Evolutionary conservation across 495 filamentous ascomycete genomes (phyloP).

Genomic region (Tuber borchii): DNA sequence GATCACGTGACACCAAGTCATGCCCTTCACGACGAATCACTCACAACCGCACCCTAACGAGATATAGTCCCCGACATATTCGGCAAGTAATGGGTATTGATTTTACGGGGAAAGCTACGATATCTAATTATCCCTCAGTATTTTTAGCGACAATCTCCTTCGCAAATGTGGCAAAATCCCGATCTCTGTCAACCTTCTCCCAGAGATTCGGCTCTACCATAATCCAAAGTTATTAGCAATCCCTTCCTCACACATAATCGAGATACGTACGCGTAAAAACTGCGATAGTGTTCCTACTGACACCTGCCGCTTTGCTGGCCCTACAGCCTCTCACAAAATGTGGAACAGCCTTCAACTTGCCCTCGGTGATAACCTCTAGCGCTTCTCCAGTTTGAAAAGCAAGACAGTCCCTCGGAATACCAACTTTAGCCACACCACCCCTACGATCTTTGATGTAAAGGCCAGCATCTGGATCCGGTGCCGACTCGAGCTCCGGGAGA

Average conservation of each 20-base stretch:
- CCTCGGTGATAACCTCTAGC: slow-evolving; percentile 77
- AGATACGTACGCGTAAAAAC: slow-evolving; percentile 67
- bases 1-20: background rate
- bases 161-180: slow-evolving; percentile 83
- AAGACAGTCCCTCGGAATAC: slow-evolving; percentile 81
- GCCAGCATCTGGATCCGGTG: slow-evolving; percentile 76
- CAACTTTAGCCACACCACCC: slow-evolving; percentile 71
- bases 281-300: slow-evolving; percentile 84
- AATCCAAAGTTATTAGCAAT: slow-evolving; percentile 3
- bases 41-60: background rate
- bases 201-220: slow-evolving; percentile 68
- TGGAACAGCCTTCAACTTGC: slow-evolving; percentile 86
- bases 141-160: slow-evolving; percentile 75
- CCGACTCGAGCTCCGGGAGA: slow-evolving; percentile 61
- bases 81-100: background rate
- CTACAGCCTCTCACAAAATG: slow-evolving; percentile 82
- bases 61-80: background rate
- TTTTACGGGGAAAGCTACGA: background rate
- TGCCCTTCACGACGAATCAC: background rate
- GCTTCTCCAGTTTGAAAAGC: slow-evolving; percentile 96
- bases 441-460: slow-evolving; percentile 85
- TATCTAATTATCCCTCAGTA: slow-evolving; percentile 47
- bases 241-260: background rate
- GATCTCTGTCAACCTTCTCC: slow-evolving; percentile 70
- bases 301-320: slow-evolving; percentile 42